Evolutionary conservation across 169 alveolate species (phyloP), one percentile per base, ranked within the genome.

Genomic region (Cyclospora cayetanensis): DNA sequence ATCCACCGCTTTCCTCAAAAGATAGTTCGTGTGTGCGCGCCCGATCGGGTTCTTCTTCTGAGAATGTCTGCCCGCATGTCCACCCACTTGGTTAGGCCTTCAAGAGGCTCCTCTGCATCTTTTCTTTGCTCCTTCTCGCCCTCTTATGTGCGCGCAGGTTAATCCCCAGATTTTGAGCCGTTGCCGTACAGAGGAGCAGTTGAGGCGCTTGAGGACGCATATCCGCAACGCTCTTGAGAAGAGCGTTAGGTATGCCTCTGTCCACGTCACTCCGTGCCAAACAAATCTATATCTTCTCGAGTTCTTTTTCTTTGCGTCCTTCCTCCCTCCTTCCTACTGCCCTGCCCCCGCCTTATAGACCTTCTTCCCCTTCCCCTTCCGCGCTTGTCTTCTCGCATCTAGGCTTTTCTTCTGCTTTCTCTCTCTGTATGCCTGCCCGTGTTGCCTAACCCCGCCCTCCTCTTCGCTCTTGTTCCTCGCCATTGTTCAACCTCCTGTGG

Each of bases 101-200:
- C 68, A 22, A 11, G 35, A 65, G 1, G n/a, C n/a, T n/a, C n/a
- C n/a, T n/a, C n/a, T n/a, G n/a, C n/a, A n/a, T n/a, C n/a, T n/a
- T n/a, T n/a, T n/a, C n/a, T n/a, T 25, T 65, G 77, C 68, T 65
- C 22, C 31, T 22, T 12, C 43, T 12, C 29, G 25, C 37, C 37
- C 34, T 65, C 37, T 37, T 4, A 42, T 65, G 77, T 65, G 31
- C 34, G 77, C 20, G 2, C 91, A 84, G 91, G 91, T 84, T 12
- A 84, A 84, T 31, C 91, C 91, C n/a, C 91, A 84, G 34, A 70
- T 84, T 1, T 42, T 84, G 46, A 60, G 31, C 25, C 80, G 91
- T 12, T 84, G 91, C 80, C 91, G 91, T 25, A 60, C 91, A 9
- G 91, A 84, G 43, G 91, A 84, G 80, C 91, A 53, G 41, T 65